A percentile compares a stretch with the other conserved stretches of the same genome.
Evolutionary conservation across 805 yeast genomes (phyloP).

Genomic region (Saccharomycopsis sp.): DNA sequence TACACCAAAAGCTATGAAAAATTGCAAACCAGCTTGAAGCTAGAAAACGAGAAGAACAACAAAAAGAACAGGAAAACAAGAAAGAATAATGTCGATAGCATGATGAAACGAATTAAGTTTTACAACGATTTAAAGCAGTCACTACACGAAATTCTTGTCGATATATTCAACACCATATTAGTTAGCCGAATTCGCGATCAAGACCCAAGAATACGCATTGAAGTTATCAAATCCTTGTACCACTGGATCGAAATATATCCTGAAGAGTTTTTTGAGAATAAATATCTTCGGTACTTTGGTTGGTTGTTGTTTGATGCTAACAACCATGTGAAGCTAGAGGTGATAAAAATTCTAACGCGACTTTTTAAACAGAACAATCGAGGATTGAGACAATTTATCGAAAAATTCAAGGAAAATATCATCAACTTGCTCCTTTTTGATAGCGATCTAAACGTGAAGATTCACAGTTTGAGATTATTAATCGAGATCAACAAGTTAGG

Average conservation of each 20-base stretch:
- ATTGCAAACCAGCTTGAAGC: constrained; percentile 37
- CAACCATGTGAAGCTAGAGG: constrained; percentile 56
- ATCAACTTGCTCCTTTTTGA: constrained; percentile 57
- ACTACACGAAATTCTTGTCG: constrained; percentile 51
- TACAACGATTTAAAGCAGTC: constrained; percentile 45
- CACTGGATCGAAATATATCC: constrained; percentile 68
- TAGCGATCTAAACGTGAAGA: constrained; percentile 48
- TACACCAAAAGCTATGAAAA: constrained; percentile 35
- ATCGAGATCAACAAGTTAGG: constrained; percentile 53
- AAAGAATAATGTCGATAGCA: constrained; percentile 40
- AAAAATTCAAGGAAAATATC: constrained; percentile 59
- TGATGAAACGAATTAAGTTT: constrained; percentile 36
- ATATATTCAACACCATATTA: constrained; percentile 60
- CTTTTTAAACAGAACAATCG: constrained; percentile 37
- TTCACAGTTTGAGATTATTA: constrained; percentile 44
- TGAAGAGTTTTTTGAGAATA: constrained; percentile 60
- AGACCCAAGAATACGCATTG: constrained; percentile 63
- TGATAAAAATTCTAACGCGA: constrained; percentile 45
- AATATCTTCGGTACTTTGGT: constrained; percentile 71
- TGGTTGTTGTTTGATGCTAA: constrained; percentile 77
- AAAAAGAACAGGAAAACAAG: constrained; percentile 31
- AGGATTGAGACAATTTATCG: constrained; percentile 73
- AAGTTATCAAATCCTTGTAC: constrained; percentile 58
- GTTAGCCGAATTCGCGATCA: constrained; percentile 75
- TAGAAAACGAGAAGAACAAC: constrained; percentile 31